These are phyloP conservation scores for Begonia loranthoides DNA, from an alignment of 306 rosid genomes.

Conservation along the genomic window DNA sequence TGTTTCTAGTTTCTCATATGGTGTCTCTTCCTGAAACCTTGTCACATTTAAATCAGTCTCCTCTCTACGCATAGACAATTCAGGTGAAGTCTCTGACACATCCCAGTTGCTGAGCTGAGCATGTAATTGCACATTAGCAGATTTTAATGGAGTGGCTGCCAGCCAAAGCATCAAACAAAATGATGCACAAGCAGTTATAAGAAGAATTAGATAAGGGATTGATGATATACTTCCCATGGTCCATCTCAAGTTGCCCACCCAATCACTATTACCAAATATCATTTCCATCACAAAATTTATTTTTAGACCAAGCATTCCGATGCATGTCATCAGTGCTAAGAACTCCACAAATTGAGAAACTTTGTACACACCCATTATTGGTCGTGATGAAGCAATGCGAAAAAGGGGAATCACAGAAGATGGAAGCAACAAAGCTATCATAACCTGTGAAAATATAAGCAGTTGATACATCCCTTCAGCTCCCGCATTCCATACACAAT, in stretches of 20 bases:
- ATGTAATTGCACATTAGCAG: constrained; percentile 40
- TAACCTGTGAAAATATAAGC: constrained; percentile 71
- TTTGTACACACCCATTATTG: constrained; percentile 77
- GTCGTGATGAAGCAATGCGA: constrained; percentile 66
- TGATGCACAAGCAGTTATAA: constrained; percentile 38
- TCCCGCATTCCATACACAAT: constrained; percentile 83
- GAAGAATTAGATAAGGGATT: constrained; percentile 36
- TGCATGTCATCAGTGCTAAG: constrained; percentile 38
- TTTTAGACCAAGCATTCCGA: constrained; percentile 81
- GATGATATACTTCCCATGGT: constrained; percentile 45
- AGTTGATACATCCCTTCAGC: constrained; percentile 90
- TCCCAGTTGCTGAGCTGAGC: constrained; percentile 44
- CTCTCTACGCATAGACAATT: constrained; percentile 12
- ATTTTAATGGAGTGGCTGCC: constrained; percentile 74
- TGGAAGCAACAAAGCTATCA: constrained; percentile 78
- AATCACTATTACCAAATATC: constrained; percentile 80
- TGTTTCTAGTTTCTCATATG: constrained; percentile 23
- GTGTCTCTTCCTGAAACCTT: constrained; percentile 29
- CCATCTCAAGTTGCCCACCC: constrained; percentile 73
- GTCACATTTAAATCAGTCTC: constrained; percentile 24
- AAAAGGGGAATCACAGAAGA: constrained; percentile 88
- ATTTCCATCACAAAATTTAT: constrained; percentile 68
- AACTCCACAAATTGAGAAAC: constrained; percentile 62
- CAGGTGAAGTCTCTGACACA: constrained; percentile 20
- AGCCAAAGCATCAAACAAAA: constrained; percentile 75